Conservation (phyloP, 768 basidiomycete genomes). For the Tylopilus sp. region DNA sequence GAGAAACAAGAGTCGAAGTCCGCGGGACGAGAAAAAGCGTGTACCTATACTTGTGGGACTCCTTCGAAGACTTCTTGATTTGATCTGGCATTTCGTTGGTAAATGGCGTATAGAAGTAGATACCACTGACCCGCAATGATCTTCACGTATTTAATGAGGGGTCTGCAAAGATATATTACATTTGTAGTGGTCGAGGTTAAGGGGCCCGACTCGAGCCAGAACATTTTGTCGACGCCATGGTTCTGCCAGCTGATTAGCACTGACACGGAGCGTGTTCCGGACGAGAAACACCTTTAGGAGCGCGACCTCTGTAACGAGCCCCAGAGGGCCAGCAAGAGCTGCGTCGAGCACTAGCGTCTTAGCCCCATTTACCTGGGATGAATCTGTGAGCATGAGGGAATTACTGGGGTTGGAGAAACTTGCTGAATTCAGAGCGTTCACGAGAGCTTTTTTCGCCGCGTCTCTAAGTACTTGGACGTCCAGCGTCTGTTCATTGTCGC, state of each 20-base stretch:
- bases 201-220: conserved; percentile 93
- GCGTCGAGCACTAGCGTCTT: conserved; percentile 96
- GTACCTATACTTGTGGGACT: conserved; percentile 76
- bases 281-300: conserved; percentile 69
- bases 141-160: conserved; percentile 79
- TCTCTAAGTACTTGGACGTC: conserved; percentile 72
- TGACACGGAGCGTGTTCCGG: background rate
- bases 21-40: conserved; percentile 87
- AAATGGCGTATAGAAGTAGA: conserved; percentile 5
- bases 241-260: conserved; percentile 52
- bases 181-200: conserved; percentile 80
- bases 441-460: conserved; percentile 71
- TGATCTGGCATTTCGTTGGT: conserved; percentile 61
- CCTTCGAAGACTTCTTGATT: conserved; percentile 74
- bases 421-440: conserved; percentile 85
- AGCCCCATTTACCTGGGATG: conserved; percentile 76
- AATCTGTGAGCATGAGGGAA: conserved; percentile 6
- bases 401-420: conserved; percentile 6
- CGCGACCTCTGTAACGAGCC: conserved; percentile 92
- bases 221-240: conserved; percentile 99
- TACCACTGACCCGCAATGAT: conserved; percentile 76
- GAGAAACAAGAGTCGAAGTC: conserved; percentile 78
- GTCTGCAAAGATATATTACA: conserved; percentile 90
- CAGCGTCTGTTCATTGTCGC: conserved; percentile 39
- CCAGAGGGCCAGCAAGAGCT: conserved; percentile 84